phyloP scores from a whole-genome alignment of 768 basidiomycete genomes.

The Tephrocybe sp. region DNA sequence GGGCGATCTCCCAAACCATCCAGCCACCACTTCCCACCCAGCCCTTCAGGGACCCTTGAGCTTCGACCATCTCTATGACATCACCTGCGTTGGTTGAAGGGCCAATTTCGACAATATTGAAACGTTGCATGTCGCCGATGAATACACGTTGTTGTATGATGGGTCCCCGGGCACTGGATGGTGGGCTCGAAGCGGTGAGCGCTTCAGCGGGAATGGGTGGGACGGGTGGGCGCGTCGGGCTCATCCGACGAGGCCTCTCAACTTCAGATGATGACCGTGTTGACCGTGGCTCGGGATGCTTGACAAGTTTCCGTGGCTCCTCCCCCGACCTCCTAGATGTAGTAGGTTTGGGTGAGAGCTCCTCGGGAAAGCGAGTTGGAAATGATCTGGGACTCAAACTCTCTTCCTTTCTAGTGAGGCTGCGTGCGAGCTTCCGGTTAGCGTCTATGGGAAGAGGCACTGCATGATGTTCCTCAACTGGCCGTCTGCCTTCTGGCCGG shows the following conservation, averaged over 20 bases:
- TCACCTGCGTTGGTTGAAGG: constrained; percentile 69
- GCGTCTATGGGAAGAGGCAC: constrained; percentile 31
- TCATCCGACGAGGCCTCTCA: constrained; percentile 21
- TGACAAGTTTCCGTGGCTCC: constrained; percentile 16
- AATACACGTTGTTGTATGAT: constrained; percentile 71
- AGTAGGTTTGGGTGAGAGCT: constrained; percentile 3
- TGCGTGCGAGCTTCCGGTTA: constrained; percentile 32
- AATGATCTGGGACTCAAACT: constrained; percentile 16
- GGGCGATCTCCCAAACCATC: constrained; percentile 89
- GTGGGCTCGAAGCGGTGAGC: constrained; percentile 30
- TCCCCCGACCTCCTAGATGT: constrained; percentile 16
- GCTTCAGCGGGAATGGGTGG: constrained; percentile 36
- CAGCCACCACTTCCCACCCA: constrained; percentile 64
- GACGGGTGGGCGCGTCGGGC: constrained; percentile 30
- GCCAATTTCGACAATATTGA: constrained; percentile 69
- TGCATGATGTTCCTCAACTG: constrained; percentile 28
- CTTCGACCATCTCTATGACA: constrained; percentile 62
- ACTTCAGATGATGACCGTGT: constrained; percentile 23
- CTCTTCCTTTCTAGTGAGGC: constrained; percentile 31
- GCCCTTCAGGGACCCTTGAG: constrained; percentile 63
- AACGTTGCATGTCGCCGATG: constrained; percentile 72
- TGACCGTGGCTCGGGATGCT: constrained; percentile 17
- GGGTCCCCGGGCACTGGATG: constrained; percentile 20
- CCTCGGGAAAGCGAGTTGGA: constrained; percentile 18
- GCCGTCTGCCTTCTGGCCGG: constrained; percentile 35